Base-by-base conservation (phyloP, 441 rosid species). In the Melastoma candidum region DNA sequence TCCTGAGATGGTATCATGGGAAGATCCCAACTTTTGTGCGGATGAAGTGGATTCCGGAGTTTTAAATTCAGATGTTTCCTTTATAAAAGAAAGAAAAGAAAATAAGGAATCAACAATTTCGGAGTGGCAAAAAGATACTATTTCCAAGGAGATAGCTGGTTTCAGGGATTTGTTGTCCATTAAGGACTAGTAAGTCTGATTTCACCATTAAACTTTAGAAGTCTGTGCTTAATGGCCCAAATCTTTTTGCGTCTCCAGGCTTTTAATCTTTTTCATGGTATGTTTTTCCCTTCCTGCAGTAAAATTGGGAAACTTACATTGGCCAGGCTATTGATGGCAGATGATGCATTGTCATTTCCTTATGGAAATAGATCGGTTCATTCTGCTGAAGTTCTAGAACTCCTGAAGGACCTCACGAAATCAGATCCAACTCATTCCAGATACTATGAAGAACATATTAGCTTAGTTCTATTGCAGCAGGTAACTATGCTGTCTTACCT, bases 221-320 rank as follows among this genome's bases (percentile, higher is more conserved):
- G 26, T 17, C 22, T 45, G 25, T 46, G 29, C 22, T 45, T 8
- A 32, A 10, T 17, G 12, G 3, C 32, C 26, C 22, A 55, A 55
- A 17, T 44, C 12, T 12, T 48, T 29, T 53, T 50, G 51, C 47
- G 29, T 62, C 53, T 45, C 46, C 4, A 54, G 10, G 44, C 45
- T 24, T 46, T 4, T 53, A 29, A 29, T 29, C 36, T 47, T n/a
- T 17, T 14, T 26, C 26, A 32, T 5, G 0, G 24, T 53, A 17
- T 43, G 7, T 7, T 26, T 27, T 32, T 39, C 48, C 22, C 14
- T 48, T 47, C 17, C 46, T 67, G 69, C 63, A 87, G 95, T 71
- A 92, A 92, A 82, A 84, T 92, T 59, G 95, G 95, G 61, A 92
- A 92, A 77, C 89, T 92, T 70, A 82, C 87, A 12, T 84, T 87